Evolutionary conservation across 108 stramenopile genomes (phyloP), one percentile per base, ranked within the genome.

Genomic region (Skeletonema costatum): DNA sequence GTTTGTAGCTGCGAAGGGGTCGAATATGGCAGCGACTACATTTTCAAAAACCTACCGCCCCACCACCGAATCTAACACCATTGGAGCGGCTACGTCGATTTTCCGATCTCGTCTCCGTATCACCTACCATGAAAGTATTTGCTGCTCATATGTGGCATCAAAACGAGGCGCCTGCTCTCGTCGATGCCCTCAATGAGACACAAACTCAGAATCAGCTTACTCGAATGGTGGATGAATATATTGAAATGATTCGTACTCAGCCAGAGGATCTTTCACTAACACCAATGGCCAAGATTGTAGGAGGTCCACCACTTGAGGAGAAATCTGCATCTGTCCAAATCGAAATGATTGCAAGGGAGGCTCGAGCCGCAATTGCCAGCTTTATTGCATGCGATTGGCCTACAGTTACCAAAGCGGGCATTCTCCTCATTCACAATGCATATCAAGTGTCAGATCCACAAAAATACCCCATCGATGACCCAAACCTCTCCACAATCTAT

Each of bases 201-300:
- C 36, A 64, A 39, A 21, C 30, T 6, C 63, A 64, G 12, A 9
- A 1, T 35, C 63, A 64, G 12, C 63, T 64, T 4, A 35, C 35
- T 11, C 63, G 38, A 64, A 64, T 64, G 63, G 38, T 64, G 32
- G 63, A 35, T 4, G 63, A 64, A 9, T 64, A 64, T 39, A 31
- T 62, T 31, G 61, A 32, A n/a, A 10, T 36, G 19, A 3, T 62
- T n/a, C 30, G 29, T 38, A 32, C 61, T 5, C 3, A 51, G 50
- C 50, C n/a, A 51, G n/a, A 51, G 50, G 4, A 51, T 4, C 30
- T 39, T 39, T 1, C 4, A 17, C 62, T 63, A 3, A 2, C 32
- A 7, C 38, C n/a, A 33, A 33, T 63, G 6, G 62, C 62, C 32
- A 10, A 12, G 4, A 16, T 16, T 16, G 30, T 38, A 32, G 61